Evolutionary conservation across 148 eudicot species (phyloP), one percentile per base, ranked within the genome.

Genomic region (Tetragonia tetragonoides): DNA sequence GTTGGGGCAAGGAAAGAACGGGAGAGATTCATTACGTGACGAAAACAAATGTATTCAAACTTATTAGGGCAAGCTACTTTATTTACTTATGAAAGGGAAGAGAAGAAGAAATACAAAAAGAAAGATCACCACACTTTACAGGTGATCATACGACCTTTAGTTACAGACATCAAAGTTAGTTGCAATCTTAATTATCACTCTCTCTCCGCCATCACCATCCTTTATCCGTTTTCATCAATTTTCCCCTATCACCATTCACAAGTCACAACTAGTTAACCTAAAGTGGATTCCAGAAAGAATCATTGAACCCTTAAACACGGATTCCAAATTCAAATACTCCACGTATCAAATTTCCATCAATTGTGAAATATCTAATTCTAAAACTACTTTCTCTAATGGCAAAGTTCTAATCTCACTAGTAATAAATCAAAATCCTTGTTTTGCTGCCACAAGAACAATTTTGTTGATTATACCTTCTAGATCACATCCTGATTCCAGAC

Each of bases 21-120:
- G 61, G 56, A 3, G 53, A 72, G 37, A 62, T 77, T 77, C 73
- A 47, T 77, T 34, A 72, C 15, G 39, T 66, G 66, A 67, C 28
- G 20, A 21, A 65, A 71, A 28, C 34, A 80, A 59, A 38, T n/a
- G 61, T 34, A 64, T 44, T 24, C 37, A 77, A 67, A 65, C 61
- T 67, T 66, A 24, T 12, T n/a, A 39, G 34, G 51, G 51, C 79
- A 54, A 57, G 42, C 57, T 3, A n/a, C 73, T 53, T 72, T n/a
- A 61, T 53, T 53, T 41, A 53, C 40, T 53, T 41, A 53, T 24
- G 39, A 39, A 73, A 56, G 57, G 72, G 73, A 68, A 54, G 72
- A 73, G 39, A 63, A 37, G 68, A 65, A 44, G 24, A 66, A 68
- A 28, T 28, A 41, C 54, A 38, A 60, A 37, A 60, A 40, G 6